These are phyloP conservation scores for Penicillium odoratum DNA, from an alignment of 495 filamentous ascomycete genomes.

Conservation along the genomic window DNA sequence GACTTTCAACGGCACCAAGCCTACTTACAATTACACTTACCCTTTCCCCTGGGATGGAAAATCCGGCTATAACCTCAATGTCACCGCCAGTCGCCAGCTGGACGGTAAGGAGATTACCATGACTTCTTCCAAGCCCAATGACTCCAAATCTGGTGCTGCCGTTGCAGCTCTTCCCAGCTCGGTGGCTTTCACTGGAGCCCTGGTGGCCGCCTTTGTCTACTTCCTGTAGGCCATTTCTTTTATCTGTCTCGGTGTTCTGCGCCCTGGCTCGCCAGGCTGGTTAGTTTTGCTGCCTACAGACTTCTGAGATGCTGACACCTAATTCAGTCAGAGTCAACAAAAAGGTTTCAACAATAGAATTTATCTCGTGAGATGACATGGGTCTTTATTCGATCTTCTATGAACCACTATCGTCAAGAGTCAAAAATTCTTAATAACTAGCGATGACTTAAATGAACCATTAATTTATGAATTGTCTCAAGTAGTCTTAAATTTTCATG, in stretches of 20 bases:
- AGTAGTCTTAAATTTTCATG: neutral
- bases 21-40: conserved; percentile 44
- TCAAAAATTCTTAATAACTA: neutral
- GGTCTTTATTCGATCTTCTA: neutral
- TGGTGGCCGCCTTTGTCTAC: conserved; percentile 16
- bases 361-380: neutral
- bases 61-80: conserved; percentile 26
- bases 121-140: neutral
- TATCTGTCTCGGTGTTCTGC: neutral
- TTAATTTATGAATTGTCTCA: neutral
- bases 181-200: conserved; percentile 9
- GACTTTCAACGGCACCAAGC: conserved; percentile 29
- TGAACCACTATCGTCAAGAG: neutral
- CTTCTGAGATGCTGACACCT: neutral
- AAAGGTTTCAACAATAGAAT: too few species aligned
- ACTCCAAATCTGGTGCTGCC: conserved; percentile 1
- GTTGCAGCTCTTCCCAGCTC: conserved; percentile 7
- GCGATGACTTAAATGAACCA: neutral
- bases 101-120: conserved; percentile 10
- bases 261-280: neutral
- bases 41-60: conserved; percentile 30
- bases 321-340: neutral
- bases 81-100: conserved; percentile 31
- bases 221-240: conserved; percentile 8
- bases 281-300: neutral